Base-by-base conservation (phyloP, 208 protist genomes). In the Trypanosoma lewisi region DNA sequence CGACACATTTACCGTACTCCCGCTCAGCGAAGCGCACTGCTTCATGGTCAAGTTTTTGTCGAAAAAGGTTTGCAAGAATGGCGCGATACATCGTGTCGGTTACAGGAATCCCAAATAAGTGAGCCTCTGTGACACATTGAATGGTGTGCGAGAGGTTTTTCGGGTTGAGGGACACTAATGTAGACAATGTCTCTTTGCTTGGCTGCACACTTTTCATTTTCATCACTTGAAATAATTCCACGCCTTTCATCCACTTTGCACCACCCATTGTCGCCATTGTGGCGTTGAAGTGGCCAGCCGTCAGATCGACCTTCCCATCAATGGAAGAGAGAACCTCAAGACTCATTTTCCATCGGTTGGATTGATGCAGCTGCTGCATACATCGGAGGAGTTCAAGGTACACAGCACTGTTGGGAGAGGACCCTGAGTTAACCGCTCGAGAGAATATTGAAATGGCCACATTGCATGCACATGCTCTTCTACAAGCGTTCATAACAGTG, bases 201-300 rank as follows among this genome's bases (percentile, higher is more conserved):
- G 85, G 86, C 62, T 83, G 83, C n/a, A 96, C 80, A 66, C 65
- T 83, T 34, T 64, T 65, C 55, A 48, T 56, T 73, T 89, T 81
- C 89, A 96, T 96, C 2, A 62, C 19, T 37, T 90, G 69, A 62
- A 85, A 96, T 23, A 95, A 63, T 39, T 59, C 44, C 6, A 91
- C 65, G 21, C 80, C 85, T 58, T 82, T 79, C 52, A 71, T 51
- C 85, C 82, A 92, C 2, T 39, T 9, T 4, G 50, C 56, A 23
- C 80, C 80, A 2, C 77, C 72, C 70, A 96, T 72, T 41, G 84
- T 89, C 21, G 77, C 51, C 12, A 96, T 62, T 11, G 82, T 81
- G 12, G 89, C 80, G 69, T 96, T 96, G 70, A 86, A 96, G 63
- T 89, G 82, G 16, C 89, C 89, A 17, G 86, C 89, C 2, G 86